A percentile compares a stretch with the other conserved stretches of the same genome.
These are phyloP conservation scores for Cercospora berteroae DNA, from an alignment of 2,329 filamentous ascomycete genomes.

Conservation along the genomic window DNA sequence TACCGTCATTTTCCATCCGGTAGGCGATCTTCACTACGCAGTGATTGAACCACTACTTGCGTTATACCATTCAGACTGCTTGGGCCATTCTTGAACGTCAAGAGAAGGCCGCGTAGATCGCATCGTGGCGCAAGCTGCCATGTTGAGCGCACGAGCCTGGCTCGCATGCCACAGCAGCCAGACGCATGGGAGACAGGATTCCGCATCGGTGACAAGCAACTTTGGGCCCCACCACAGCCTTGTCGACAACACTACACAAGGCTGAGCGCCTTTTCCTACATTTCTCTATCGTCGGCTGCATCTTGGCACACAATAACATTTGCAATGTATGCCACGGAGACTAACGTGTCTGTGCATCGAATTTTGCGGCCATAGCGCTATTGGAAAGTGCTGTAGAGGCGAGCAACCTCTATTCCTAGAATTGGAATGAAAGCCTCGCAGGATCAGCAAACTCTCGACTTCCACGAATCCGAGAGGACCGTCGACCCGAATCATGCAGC, in stretches of 20 bases:
- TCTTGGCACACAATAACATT: not conserved
- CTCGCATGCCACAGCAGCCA: not conserved
- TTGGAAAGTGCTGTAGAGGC: not conserved
- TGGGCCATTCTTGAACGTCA: not conserved
- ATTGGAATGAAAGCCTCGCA: not conserved
- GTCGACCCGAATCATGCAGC: not conserved
- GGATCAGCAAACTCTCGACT: not conserved
- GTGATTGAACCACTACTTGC: not conserved
- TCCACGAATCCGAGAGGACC: not conserved
- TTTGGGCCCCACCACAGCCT: not conserved
- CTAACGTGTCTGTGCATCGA: not conserved
- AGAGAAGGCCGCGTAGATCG: not conserved
- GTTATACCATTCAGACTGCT: not conserved
- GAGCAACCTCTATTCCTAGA: not conserved
- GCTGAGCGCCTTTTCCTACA: not conserved
- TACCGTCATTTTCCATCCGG: not conserved
- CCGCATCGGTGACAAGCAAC: not conserved
- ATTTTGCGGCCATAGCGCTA: not conserved
- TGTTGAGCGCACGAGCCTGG: not conserved
- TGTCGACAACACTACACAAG: not conserved
- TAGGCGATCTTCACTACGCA: not conserved
- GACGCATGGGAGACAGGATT: conserved; percentile 1
- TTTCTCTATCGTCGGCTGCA: not conserved
- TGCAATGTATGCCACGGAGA: not conserved
- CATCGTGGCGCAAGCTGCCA: conserved; percentile 2